phyloP scores from a whole-genome alignment of 1,284 basidiomycete genomes.

The Malassezia vespertilionis region DNA sequence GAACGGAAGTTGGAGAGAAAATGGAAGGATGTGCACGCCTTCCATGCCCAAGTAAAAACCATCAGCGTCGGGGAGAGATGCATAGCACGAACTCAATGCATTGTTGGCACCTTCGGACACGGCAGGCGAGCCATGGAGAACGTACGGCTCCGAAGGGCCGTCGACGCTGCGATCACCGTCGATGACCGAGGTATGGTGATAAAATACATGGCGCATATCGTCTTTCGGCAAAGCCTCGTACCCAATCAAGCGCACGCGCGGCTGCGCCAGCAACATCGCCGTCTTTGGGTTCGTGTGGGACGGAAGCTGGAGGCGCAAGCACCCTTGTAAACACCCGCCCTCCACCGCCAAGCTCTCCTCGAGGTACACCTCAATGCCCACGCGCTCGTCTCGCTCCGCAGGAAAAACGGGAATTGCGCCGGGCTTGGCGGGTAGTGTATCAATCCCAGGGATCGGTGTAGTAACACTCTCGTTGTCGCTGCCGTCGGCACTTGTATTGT shows the following conservation, averaged over 20 bases:
- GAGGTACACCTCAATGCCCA: slow-evolving; percentile 71
- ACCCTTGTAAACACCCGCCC: slow-evolving; percentile 64
- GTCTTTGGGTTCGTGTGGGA: slow-evolving; percentile 53
- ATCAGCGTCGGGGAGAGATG: slow-evolving; percentile 55
- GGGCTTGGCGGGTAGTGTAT: slow-evolving; percentile 21
- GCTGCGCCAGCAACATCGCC: slow-evolving; percentile 59
- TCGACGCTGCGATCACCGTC: slow-evolving; percentile 33
- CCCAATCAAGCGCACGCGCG: slow-evolving; percentile 73
- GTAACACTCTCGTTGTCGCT: too few relatives aligned
- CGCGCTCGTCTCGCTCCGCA: slow-evolving; percentile 51
- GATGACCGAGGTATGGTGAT: slow-evolving; percentile 63
- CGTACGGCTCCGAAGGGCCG: slow-evolving; percentile 38
- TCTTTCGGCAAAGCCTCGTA: slow-evolving; percentile 64
- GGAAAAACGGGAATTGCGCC: slow-evolving; percentile 5
- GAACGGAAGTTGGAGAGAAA: slow-evolving; percentile 64
- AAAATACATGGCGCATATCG: slow-evolving; percentile 68
- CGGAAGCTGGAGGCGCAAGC: slow-evolving; percentile 61
- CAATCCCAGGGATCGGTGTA: too few relatives aligned
- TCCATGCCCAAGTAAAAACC: slow-evolving; percentile 55
- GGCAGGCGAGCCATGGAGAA: slow-evolving; percentile 36
- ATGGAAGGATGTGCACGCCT: slow-evolving; percentile 65
- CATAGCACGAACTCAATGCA: slow-evolving; percentile 51
- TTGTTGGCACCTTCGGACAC: slow-evolving; percentile 49
- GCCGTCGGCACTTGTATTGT: too few relatives aligned
- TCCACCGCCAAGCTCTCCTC: slow-evolving; percentile 70